phyloP scores from a whole-genome alignment of 2,329 filamentous ascomycete species.

The Calonectria montana region DNA sequence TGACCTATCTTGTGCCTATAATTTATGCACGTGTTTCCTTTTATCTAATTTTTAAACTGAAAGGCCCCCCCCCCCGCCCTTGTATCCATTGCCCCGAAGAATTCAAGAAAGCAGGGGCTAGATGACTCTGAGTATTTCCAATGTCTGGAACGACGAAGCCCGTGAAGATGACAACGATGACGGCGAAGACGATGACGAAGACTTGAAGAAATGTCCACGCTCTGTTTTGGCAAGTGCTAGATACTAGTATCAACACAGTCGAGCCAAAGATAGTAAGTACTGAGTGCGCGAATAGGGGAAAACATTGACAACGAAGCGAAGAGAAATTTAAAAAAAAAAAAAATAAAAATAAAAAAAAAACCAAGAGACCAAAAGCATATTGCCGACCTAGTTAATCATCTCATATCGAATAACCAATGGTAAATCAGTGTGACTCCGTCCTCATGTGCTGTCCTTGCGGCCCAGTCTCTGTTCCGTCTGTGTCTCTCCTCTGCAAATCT shows the following conservation, averaged over 20 bases:
- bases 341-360: background rate
- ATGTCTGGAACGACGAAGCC: background rate
- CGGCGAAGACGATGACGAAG: background rate
- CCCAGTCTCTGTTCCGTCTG: conserved; percentile 24
- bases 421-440: conserved; percentile 24
- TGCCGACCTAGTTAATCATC: conserved; percentile 1
- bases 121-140: background rate
- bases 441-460: conserved; percentile 26
- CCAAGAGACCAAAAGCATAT: background rate
- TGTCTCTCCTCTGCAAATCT: conserved; percentile 9
- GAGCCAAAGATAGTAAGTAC: background rate
- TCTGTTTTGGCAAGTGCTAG: background rate
- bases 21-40: background rate
- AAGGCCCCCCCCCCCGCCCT: background rate
- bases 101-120: background rate
- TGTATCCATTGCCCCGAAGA: background rate
- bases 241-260: background rate
- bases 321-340: background rate
- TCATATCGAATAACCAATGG: background rate
- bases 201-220: background rate
- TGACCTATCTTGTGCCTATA: background rate
- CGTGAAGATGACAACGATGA: background rate
- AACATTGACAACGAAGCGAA: conserved; percentile 11
- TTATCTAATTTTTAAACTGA: background rate
- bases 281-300: background rate